Conservation (phyloP, 2,329 filamentous ascomycete genomes). For the Alternaria incomplexa region DNA sequence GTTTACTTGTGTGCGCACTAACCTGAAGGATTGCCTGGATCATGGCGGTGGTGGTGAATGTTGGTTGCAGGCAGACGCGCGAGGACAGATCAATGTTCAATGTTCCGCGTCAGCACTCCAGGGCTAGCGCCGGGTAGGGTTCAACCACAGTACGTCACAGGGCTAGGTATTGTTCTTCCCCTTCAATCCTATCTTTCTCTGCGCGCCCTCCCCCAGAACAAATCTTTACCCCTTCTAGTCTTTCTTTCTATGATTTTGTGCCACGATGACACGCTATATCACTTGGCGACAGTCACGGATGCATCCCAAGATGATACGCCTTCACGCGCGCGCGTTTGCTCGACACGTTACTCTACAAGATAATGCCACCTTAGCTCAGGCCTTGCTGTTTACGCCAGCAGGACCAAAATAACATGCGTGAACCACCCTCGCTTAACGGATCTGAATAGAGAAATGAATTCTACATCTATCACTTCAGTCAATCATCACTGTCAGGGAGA, state of each 20-base stretch:
- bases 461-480: neutral
- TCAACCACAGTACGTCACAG: neutral
- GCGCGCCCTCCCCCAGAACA: neutral
- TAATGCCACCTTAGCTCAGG: neutral
- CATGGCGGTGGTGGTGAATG: conserved; percentile 31
- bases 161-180: neutral
- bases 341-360: neutral
- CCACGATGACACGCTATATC: neutral
- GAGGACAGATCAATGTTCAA: conserved; percentile 28
- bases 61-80: conserved; percentile 16
- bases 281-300: neutral
- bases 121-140: conserved; percentile 14
- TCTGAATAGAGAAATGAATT: neutral
- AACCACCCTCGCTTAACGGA: neutral
- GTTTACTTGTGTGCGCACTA: neutral
- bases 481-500: neutral
- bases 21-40: conserved; percentile 48
- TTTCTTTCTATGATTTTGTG: neutral
- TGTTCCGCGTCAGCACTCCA: conserved; percentile 4
- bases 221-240: neutral
- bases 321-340: neutral
- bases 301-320: neutral
- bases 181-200: neutral
- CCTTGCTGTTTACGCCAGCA: neutral
- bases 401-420: neutral